Evolutionary conservation across 1,284 basidiomycete species (phyloP), one percentile per base, ranked within the genome.

Genomic region (Ustilago lituana): DNA sequence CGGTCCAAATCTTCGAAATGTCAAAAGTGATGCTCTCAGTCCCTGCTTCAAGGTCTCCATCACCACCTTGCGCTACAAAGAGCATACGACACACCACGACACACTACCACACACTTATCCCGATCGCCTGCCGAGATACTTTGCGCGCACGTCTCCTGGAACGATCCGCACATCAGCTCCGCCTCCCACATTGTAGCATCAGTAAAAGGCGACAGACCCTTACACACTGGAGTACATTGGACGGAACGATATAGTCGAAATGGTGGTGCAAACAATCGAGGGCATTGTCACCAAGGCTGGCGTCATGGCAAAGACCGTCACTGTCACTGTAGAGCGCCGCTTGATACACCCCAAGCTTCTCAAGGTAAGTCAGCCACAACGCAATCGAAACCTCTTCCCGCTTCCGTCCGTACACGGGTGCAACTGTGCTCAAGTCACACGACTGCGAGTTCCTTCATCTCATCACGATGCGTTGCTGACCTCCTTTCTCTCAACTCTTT

Each of bases 221-320:
- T n/a, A n/a, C n/a, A n/a, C n/a, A n/a, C n/a, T n/a, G n/a, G n/a
- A n/a, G n/a, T n/a, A n/a, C n/a, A n/a, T n/a, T n/a, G 1, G 14
- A 22, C 22, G 11, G 5, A 39, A 23, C 26, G n/a, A 7, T 11
- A 37, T 10, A 27, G 1, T 15, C 51, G 41, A 20, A n/a, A 66
- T 71, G 59, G 54, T 51, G 20, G 54, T 56, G 27, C 67, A 71
- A 55, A 60, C 54, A 17, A 61, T 71, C 46, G 48, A 65, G 19
- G 76, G 76, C 45, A 70, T 78, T 36, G 74, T 78, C 33, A 77
- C 74, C 31, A 78, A 77, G 57, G 78, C 78, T 3, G 78, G 78
- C 27, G 69, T 73, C 17, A 79, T 79, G 78, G 74, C 70, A 37
- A 79, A 79, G 55, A 79, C 78, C 10, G 78, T 78, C 48, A 79